Percentiles rank a stretch among this genome's conserved stretches.
Evolutionary conservation across 78 protist genomes (phyloP).

Genomic region (Cavenderia fasciculata): DNA sequence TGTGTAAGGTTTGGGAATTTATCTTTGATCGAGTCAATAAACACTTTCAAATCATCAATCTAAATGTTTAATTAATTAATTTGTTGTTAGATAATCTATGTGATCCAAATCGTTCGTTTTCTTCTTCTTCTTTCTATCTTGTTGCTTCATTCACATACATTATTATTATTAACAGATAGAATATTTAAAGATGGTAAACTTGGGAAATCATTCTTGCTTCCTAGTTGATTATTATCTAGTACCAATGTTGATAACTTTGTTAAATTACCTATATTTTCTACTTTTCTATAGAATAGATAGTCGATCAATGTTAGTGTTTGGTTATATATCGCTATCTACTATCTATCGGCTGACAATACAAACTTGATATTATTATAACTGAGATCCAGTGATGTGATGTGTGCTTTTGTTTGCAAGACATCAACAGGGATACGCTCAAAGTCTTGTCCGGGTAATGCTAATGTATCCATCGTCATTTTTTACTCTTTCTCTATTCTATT

Average conservation of each 20-base stretch:
- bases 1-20: slow-evolving; percentile 81
- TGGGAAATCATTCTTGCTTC: slow-evolving; percentile 48
- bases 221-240: slow-evolving; percentile 70
- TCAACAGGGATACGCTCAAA: slow-evolving; percentile 34
- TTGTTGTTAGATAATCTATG: background rate
- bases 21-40: slow-evolving; percentile 72
- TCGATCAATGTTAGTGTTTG: background rate
- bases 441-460: slow-evolving; percentile 69
- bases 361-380: slow-evolving; percentile 73
- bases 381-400: slow-evolving; percentile 47
- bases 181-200: slow-evolving; percentile 45
- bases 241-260: slow-evolving; percentile 55
- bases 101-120: background rate
- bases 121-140: background rate
- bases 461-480: slow-evolving; percentile 27
- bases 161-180: slow-evolving; percentile 77
- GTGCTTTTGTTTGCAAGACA: slow-evolving; percentile 13
- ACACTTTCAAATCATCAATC: slow-evolving; percentile 71
- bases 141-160: slow-evolving; percentile 14
- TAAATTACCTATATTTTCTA: slow-evolving; percentile 39
- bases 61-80: background rate
- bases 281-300: background rate
- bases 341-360: background rate
- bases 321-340: background rate
- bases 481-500: too few relatives aligned